A percentile compares a stretch with the other conserved stretches of the same genome.
phyloP scores from a whole-genome alignment of 805 yeast species.

The Pichia manshurica region DNA sequence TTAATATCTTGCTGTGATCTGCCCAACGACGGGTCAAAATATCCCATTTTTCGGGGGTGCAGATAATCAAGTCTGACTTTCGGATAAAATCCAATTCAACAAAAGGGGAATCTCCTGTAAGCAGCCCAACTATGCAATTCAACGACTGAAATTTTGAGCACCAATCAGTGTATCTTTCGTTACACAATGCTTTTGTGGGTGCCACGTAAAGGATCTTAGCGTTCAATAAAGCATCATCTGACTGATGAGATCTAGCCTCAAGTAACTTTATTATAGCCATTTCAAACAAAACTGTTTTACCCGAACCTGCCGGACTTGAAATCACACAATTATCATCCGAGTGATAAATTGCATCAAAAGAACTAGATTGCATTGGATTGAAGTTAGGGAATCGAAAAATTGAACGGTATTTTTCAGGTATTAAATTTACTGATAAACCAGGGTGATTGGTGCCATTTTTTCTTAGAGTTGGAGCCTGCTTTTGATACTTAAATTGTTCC shows the following conservation, averaged over 20 bases:
- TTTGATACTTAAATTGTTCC: not conserved
- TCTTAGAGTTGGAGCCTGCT: not conserved
- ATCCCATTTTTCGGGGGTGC: constrained; percentile 91
- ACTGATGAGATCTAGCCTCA: constrained; percentile 37
- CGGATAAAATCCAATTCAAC: constrained; percentile 68
- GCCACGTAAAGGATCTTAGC: constrained; percentile 91
- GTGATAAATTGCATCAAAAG: constrained; percentile 82
- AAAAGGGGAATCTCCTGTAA: constrained; percentile 92
- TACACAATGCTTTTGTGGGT: constrained; percentile 88
- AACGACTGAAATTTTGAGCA: constrained; percentile 70
- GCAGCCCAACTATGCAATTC: constrained; percentile 78
- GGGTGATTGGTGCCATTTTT: not conserved
- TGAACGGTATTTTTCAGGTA: constrained; percentile 35
- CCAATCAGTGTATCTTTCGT: constrained; percentile 90
- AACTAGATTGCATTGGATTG: constrained; percentile 84
- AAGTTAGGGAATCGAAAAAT: constrained; percentile 34
- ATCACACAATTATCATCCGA: constrained; percentile 90
- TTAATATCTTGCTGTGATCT: constrained; percentile 78
- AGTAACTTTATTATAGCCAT: constrained; percentile 49
- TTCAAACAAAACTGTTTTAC: constrained; percentile 90
- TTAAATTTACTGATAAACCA: constrained; percentile 1
- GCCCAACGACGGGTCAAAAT: constrained; percentile 89
- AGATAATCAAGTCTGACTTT: constrained; percentile 85
- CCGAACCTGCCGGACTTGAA: constrained; percentile 97
- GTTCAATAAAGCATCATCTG: constrained; percentile 63